Conservation (phyloP, 441 rosid genomes). For the Macaranga tanarius region DNA sequence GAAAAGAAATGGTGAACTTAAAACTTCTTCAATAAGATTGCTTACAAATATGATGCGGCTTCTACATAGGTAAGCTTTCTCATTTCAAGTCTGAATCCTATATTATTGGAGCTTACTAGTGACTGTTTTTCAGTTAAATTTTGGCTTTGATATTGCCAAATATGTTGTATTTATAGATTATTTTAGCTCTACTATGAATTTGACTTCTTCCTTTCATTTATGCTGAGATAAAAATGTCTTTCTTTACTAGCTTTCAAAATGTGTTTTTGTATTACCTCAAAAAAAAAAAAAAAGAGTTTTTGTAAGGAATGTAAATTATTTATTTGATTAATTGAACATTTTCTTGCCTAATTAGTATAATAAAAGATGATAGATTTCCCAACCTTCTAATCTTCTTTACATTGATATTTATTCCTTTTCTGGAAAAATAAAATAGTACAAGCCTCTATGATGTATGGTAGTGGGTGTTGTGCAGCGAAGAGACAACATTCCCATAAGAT, state of each 20-base stretch:
- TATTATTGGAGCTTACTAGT: neutral
- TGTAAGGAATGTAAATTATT: neutral
- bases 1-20: constrained; percentile 46
- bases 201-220: neutral
- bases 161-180: neutral
- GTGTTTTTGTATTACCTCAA: neutral
- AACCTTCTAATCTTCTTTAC: too few species aligned
- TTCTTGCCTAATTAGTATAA: too few species aligned
- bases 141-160: neutral
- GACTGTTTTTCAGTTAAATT: neutral
- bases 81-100: neutral
- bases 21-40: constrained; percentile 45
- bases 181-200: neutral
- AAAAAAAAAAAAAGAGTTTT: neutral
- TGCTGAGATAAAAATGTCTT: neutral
- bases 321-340: too few species aligned
- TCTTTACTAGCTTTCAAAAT: too few species aligned
- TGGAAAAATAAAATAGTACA: too few species aligned
- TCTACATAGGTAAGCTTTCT: constrained; percentile 59
- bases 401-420: too few species aligned
- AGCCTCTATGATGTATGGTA: too few species aligned
- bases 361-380: too few species aligned
- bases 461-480: too few species aligned
- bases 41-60: constrained; percentile 60
- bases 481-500: neutral